phyloP scores from a whole-genome alignment of 345 rosid species.

The Populus nigra region DNA sequence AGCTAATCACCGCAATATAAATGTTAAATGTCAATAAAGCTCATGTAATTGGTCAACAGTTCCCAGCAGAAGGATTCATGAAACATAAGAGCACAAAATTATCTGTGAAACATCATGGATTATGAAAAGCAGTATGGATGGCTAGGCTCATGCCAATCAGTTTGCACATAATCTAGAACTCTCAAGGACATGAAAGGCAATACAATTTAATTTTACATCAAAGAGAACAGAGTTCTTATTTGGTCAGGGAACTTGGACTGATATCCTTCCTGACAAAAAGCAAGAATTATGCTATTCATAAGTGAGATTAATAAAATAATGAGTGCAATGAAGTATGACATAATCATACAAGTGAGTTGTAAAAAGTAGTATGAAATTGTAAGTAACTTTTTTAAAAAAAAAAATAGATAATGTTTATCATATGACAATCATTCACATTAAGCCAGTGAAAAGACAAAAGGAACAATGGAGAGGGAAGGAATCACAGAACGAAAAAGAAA shows the following conservation, averaged over 20 bases:
- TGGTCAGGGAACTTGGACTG: background rate
- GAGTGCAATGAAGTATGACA: background rate
- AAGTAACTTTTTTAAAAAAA: too few species aligned
- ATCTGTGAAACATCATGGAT: background rate
- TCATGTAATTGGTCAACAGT: background rate
- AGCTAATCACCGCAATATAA: constrained; percentile 1
- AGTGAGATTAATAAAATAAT: background rate
- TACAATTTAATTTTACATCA: background rate
- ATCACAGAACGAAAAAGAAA: too few species aligned
- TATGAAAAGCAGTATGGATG: background rate
- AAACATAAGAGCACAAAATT: background rate
- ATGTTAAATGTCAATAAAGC: background rate
- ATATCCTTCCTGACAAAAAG: background rate
- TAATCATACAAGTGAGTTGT: background rate
- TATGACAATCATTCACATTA: background rate
- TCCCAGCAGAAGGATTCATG: background rate
- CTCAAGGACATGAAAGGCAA: constrained; percentile 4
- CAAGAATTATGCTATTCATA: background rate
- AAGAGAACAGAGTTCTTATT: background rate
- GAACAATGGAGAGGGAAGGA: background rate
- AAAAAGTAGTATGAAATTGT: background rate
- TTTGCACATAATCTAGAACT: background rate
- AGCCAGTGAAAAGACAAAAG: background rate
- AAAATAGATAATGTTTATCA: background rate
- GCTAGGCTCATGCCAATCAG: background rate